Base-by-base conservation (phyloP, 306 rosid genomes). In the Aeschynomene evenia region DNA sequence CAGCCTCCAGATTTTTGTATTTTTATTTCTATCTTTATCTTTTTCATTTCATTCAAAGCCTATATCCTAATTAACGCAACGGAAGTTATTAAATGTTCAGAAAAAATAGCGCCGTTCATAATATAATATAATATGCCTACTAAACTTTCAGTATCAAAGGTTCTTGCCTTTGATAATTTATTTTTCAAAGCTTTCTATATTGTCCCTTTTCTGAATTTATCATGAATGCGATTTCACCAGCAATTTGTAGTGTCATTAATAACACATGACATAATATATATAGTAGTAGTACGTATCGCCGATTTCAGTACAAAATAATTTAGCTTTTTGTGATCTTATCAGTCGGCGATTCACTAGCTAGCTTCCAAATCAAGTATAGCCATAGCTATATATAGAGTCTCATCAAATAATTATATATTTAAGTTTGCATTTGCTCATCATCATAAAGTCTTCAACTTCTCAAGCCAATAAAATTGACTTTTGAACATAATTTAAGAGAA, bases 201-300 rank as follows among this genome's bases (percentile, higher is more conserved):
- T 29, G 26, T 65, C 51, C 0, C 36, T 26, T 20, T 34, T 58
- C 60, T 51, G 3, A 34, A 24, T 33, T 7, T 58, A 54, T 68
- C 73, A 26, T 76, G 71, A 77, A 72, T 59, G 63, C 66, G 76
- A 66, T 52, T 63, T 46, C 67, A 76, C 79, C 75, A 72, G 72
- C 72, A 28, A 70, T 80, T 75, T 81, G n/a, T n/a, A 69, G 54
- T 54, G 72, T 75, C 40, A 58, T 31, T 59, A 46, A 48, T 48
- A 53, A 54, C 60, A n/a, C n/a, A n/a, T n/a, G n/a, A n/a, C n/a
- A n/a, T n/a, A n/a, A n/a, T n/a, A n/a, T n/a, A n/a, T n/a, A n/a
- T n/a, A n/a, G n/a, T n/a, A n/a, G 49, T 29, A 3, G 23, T 15
- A 70, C n/a, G 66, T 37, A 58, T 40, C 46, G 28, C 39, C 45